Base-by-base conservation (phyloP, 1,139 yeast genomes). In the Tardiomyces digboiensis region DNA sequence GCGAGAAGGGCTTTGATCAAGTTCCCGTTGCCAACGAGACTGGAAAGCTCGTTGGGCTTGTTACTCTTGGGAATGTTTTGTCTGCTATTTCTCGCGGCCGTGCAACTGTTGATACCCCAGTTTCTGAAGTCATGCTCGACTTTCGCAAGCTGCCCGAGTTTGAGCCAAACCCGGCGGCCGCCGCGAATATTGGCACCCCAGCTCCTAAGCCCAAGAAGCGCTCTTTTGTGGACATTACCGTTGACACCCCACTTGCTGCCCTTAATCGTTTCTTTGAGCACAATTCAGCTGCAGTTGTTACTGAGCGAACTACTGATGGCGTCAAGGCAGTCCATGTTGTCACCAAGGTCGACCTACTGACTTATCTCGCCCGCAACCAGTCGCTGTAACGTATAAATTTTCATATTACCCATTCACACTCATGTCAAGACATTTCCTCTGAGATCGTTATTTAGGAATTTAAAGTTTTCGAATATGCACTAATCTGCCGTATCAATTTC, bases 231-330 rank as follows among this genome's bases (percentile, higher is more conserved):
- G 76, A 76, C 52, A 82, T 86, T 58, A 80, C 86, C 33, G 74
- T 79, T 52, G 74, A 76, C 48, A 82, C 95, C 21, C 74, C 82
- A 44, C 72, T 86, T 58, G 63, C 75, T 39, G 81, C 82, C 49
- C 73, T 86, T 64, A 83, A 82, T 70, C 75, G 77, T 57, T 86
- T 86, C 66, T 86, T 86, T 56, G 95, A 86, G 70, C 84, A 82
- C 60, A 81, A 85, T 66, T 84, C 95, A 12, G 81, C 86, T 56
- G 95, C 94, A 33, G 78, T 86, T 56, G 84, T 86, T 49, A 85
- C 95, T 43, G 91, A 82, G 58, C 46, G 54, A 36, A 56, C 60
- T 21, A 52, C 57, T 14, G 59, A 53, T 26, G 57, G 58, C 18
- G 72, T 77, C 60, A 81, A 75, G 60, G 94, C 95, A 42, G 75